Base-by-base conservation (phyloP, 441 rosid species). In the Populus tomentosa region DNA sequence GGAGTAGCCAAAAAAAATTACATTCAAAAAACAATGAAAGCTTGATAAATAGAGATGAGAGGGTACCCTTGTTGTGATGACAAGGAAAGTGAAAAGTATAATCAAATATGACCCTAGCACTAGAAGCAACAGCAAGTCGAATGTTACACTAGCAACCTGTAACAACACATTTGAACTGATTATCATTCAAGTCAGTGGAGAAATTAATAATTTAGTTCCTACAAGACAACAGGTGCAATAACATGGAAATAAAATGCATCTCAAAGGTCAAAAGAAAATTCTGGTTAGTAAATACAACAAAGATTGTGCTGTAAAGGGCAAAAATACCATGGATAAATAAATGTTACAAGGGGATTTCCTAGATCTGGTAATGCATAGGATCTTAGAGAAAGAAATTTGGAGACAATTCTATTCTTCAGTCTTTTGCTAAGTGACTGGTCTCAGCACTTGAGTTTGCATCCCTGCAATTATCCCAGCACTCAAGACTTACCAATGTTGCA, bases 61-160 rank as follows among this genome's bases (percentile, higher is more conserved):
- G 11, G 42, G 78, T 88, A 96, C 99, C 96, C 98, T 88, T 36
- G 99, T 96, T 56, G 97, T 91, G 76, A 96, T 87, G 81, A 94
- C 92, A 38, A 96, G 98, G 83, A 96, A 92, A 84, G 95, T 90
- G 88, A 94, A 96, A 70, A 96, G 97, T 64, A 89, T 86, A 68
- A 94, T 94, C 82, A 96, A 85, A 80, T 96, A 94, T 3, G 98
- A 96, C 77, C 97, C 98, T 87, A 96, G 79, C 66, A 85, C 98
- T 72, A 94, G 88, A 82, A 96, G 99, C 87, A 94, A 83, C 78
- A 96, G 88, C 85, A 96, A 88, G 90, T 96, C 97, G 56, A 94
- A 96, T 9, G 99, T 96, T 78, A 94, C 99, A 75, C 99, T 96
- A 68, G 98, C 98, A 82, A 96, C 99, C 99, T 95, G 95, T 75